phyloP scores from a whole-genome alignment of 2,329 filamentous ascomycete species.

The Aspergillus neoniger region DNA sequence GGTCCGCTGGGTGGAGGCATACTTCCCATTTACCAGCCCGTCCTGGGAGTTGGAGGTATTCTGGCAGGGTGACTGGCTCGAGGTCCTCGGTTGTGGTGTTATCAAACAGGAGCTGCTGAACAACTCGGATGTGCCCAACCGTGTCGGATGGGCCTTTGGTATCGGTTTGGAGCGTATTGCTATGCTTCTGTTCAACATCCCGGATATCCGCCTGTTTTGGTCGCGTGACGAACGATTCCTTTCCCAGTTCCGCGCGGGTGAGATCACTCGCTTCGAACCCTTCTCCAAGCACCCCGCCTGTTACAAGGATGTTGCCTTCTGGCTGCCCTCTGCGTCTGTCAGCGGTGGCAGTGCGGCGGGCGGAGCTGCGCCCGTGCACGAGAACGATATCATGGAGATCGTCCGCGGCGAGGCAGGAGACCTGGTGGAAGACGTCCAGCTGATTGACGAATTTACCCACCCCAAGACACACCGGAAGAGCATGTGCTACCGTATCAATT shows the following conservation, averaged over 20 bases:
- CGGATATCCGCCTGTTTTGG: slow-evolving; percentile 97
- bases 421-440: slow-evolving; percentile 79
- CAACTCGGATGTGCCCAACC: slow-evolving; percentile 71
- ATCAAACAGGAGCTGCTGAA: slow-evolving; percentile 79
- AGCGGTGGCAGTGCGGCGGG: slow-evolving; percentile 41
- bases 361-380: slow-evolving; percentile 65
- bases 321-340: slow-evolving; percentile 60
- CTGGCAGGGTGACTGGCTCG: slow-evolving; percentile 93
- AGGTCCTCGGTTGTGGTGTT: slow-evolving; percentile 90
- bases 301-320: slow-evolving; percentile 92
- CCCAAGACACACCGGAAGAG: slow-evolving; percentile 81
- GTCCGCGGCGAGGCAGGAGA: slow-evolving; percentile 81
- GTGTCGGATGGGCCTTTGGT: slow-evolving; percentile 93
- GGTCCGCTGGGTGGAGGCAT: slow-evolving; percentile 93
- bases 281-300: slow-evolving; percentile 92
- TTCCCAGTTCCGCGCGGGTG: slow-evolving; percentile 68
- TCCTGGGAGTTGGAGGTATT: slow-evolving; percentile 96
- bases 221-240: slow-evolving; percentile 81
- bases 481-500: slow-evolving; percentile 90
- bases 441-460: slow-evolving; percentile 85
- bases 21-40: slow-evolving; percentile 95
- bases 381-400: slow-evolving; percentile 97
- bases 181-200: slow-evolving; percentile 95
- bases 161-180: slow-evolving; percentile 92
- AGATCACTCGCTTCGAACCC: slow-evolving; percentile 69